These are phyloP conservation scores for Alternaria triticina DNA, from an alignment of 2,329 filamentous ascomycete genomes.

Conservation along the genomic window DNA sequence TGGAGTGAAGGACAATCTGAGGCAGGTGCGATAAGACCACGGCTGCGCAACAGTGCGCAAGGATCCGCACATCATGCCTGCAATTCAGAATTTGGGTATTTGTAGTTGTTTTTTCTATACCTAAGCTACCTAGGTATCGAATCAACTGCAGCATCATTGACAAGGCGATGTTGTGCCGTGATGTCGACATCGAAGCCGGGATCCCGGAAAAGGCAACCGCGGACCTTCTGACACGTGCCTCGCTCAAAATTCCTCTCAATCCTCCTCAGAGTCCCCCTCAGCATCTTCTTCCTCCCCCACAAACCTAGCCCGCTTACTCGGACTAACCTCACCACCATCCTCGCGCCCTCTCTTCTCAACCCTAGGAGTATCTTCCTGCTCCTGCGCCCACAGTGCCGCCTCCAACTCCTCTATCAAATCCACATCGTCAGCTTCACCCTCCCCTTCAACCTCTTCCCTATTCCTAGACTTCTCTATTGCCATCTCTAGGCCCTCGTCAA, in stretches of 20 bases:
- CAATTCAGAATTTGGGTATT: not conserved
- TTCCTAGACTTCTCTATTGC: not conserved
- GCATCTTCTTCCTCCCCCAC: not conserved
- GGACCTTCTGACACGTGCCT: not conserved
- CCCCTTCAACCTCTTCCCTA: not conserved
- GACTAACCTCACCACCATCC: not conserved
- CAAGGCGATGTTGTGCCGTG: not conserved
- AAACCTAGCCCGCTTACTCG: not conserved
- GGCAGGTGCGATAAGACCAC: not conserved
- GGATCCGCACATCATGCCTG: not conserved
- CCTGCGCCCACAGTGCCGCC: not conserved
- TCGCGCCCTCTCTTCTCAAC: not conserved
- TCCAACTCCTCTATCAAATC: not conserved
- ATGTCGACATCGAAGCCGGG: not conserved
- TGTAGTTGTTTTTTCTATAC: not conserved
- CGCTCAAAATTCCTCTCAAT: constrained; percentile 9
- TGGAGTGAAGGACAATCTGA: not conserved
- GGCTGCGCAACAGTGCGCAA: not conserved
- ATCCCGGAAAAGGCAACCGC: not conserved
- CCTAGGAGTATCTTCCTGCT: not conserved
- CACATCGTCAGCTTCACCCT: not conserved
- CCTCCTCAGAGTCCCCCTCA: constrained; percentile 15
- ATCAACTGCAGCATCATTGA: fast-evolving
- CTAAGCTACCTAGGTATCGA: not conserved
- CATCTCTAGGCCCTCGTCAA: not conserved